Conservation (phyloP, 23 red algal genomes). For the Cyanidium caldarium region DNA sequence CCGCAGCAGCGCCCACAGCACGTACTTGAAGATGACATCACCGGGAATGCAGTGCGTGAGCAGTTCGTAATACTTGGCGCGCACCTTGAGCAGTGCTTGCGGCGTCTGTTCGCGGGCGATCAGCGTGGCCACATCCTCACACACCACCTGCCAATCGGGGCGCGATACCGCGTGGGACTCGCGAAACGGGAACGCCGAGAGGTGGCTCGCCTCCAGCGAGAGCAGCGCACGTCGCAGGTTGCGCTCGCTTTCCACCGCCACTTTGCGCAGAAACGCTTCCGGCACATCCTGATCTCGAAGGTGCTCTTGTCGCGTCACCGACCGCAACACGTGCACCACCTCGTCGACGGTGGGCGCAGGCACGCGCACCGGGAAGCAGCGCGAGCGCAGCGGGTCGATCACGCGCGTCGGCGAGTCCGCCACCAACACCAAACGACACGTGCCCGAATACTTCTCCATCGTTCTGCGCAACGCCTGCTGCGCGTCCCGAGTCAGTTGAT, state of each 20-base stretch:
- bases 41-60: conserved; percentile 67
- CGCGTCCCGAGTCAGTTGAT: conserved; percentile 61
- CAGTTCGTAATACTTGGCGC: conserved; percentile 59
- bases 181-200: background rate
- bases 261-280: conserved; percentile 1
- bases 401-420: conserved; percentile 65
- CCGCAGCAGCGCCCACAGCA: conserved; percentile 45
- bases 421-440: conserved; percentile 75
- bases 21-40: conserved; percentile 45
- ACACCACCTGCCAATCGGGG: conserved; percentile 72
- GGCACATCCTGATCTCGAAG: conserved; percentile 11
- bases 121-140: conserved; percentile 39
- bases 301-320: conserved; percentile 29
- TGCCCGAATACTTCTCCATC: conserved; percentile 88
- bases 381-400: conserved; percentile 68
- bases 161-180: conserved; percentile 11
- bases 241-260: conserved; percentile 14
- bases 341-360: conserved; percentile 28
- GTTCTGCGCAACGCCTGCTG: conserved; percentile 90
- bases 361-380: conserved; percentile 70
- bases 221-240: conserved; percentile 76
- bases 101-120: conserved; percentile 50
- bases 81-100: conserved; percentile 35
- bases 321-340: conserved; percentile 21
- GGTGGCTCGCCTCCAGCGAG: conserved; percentile 31